Base-by-base conservation (phyloP, 176 grass and related monocot species). In the Zoysia pacifica region DNA sequence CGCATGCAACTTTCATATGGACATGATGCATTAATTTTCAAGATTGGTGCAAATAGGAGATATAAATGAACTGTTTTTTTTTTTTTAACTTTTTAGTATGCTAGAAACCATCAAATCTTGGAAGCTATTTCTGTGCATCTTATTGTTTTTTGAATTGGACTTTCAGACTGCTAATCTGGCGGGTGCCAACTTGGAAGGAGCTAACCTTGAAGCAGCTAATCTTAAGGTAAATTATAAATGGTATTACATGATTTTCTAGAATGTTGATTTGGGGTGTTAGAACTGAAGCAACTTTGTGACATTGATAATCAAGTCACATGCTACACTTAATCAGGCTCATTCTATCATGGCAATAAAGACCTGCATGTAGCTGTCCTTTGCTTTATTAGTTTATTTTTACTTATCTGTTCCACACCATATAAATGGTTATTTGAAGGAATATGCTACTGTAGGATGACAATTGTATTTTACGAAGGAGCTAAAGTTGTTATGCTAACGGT, bases 121-220 rank as follows among this genome's bases (percentile, higher is more conserved):
- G 9, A 44, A 84, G 48, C 61, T 74, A 79, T 79, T 84, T 6
- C 0, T 75, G 19, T 75, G 8, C 15, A 53, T 75, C 81, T 85
- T 70, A 87, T 67, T 85, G 38, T 67, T 41, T 6, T 56, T 79
- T 70, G 6, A 55, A 62, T 41, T 48, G 80, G 15, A 75, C 84
- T 92, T 92, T 84, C 80, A 97, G 94, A 88, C 78, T 89, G 90
- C 91, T 54, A 86, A 97, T 7, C 87, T 97, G 76, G 81, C 48
- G 51, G 77, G 39, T 83, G 92, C 91, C 37, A 86, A 92, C 40
- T 83, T 97, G 39, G 86, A 63, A 82, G 89, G 78, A 76, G 94
- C 94, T 84, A 94, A 97, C 75, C 87, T 97, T 75, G 94, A 97
- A 97, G 94, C 89, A 64, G 94, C 91, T 13, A 97, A 97, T 92